These are phyloP conservation scores for Globisporangium mamillatum DNA, from an alignment of 352 stramenopile species.

Conservation along the genomic window DNA sequence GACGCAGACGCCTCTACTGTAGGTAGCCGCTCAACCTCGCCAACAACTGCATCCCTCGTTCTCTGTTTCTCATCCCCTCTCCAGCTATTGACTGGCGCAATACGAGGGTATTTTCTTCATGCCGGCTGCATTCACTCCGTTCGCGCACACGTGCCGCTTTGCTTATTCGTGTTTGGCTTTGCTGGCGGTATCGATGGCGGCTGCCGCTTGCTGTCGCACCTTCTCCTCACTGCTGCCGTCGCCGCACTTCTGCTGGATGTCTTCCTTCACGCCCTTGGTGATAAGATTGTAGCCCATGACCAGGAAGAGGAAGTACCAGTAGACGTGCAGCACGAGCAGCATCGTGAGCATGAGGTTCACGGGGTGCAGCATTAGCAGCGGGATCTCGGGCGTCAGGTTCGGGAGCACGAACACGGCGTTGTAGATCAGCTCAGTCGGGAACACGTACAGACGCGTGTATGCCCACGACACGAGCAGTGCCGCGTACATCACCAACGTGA, in stretches of 20 bases:
- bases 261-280: conserved; percentile 37
- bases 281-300: conserved; percentile 46
- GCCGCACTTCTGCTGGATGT: conserved; percentile 37
- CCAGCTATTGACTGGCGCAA: neutral
- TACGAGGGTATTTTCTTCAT: neutral
- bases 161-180: conserved; percentile 17
- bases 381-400: conserved; percentile 26
- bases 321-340: conserved; percentile 37
- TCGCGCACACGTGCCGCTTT: too few species aligned
- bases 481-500: conserved; percentile 35
- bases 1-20: neutral
- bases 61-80: neutral
- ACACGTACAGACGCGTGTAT: conserved; percentile 38
- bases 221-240: conserved; percentile 10
- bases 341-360: conserved; percentile 39
- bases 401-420: conserved; percentile 26
- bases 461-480: conserved; percentile 34
- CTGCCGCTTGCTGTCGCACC: neutral
- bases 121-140: neutral
- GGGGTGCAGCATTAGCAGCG: conserved; percentile 29
- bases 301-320: conserved; percentile 44
- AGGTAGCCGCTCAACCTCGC: neutral
- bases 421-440: conserved; percentile 38
- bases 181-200: neutral
- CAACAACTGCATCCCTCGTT: neutral